phyloP scores from a whole-genome alignment of 495 filamentous ascomycete species.

The Oleoguttula mirabilis region DNA sequence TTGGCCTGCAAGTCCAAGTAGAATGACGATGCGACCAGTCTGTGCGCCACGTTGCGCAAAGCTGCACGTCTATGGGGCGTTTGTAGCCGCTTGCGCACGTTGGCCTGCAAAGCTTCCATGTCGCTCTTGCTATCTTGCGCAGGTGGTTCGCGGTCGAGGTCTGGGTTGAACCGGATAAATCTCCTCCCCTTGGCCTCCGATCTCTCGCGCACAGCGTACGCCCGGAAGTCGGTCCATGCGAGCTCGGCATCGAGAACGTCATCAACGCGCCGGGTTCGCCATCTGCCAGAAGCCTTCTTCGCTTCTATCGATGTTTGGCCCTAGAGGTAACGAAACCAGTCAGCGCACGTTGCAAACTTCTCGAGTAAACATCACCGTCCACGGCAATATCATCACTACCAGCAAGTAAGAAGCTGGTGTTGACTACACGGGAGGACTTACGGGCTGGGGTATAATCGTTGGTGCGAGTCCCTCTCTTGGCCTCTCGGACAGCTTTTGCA shows the following conservation, averaged over 20 bases:
- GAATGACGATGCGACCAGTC: slow-evolving; percentile 17
- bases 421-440: too few species aligned
- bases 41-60: slow-evolving; percentile 12
- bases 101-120: slow-evolving; percentile 11
- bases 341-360: too few species aligned
- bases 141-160: slow-evolving; percentile 16
- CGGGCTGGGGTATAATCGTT: slow-evolving; percentile 1
- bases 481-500: slow-evolving; percentile 8
- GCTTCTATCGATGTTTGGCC: slow-evolving; percentile 4
- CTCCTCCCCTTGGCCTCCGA: slow-evolving; percentile 13
- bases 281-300: slow-evolving; percentile 6
- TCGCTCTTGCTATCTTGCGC: slow-evolving; percentile 16
- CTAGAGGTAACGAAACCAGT: too few species aligned
- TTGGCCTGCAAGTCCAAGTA: slow-evolving; percentile 18
- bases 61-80: slow-evolving; percentile 14
- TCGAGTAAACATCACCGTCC: too few species aligned
- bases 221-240: slow-evolving; percentile 15
- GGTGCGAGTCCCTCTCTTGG: background rate
- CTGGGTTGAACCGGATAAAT: slow-evolving; percentile 18
- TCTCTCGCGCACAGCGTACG: slow-evolving; percentile 3
- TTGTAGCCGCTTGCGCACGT: slow-evolving; percentile 10
- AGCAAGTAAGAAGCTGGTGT: too few species aligned
- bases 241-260: slow-evolving; percentile 18
- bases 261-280: slow-evolving; percentile 8
- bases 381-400: too few species aligned